phyloP scores from a whole-genome alignment of 1,139 yeast genomes.

The Pichia sp. region DNA sequence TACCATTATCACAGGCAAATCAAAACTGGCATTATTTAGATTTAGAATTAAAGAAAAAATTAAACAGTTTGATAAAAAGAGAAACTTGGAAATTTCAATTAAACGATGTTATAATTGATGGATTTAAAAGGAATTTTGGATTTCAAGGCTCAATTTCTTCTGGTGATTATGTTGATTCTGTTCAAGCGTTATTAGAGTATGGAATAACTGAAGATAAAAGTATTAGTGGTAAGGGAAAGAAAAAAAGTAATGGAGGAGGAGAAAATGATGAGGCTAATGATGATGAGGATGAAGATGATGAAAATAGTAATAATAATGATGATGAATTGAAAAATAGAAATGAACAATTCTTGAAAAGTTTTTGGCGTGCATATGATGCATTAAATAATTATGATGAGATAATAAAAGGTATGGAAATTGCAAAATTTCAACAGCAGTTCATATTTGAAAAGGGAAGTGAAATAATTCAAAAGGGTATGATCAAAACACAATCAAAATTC shows the following conservation, averaged over 20 bases:
- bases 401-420: conserved; percentile 66
- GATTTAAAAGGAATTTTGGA: conserved; percentile 81
- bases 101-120: conserved; percentile 78
- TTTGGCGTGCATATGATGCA: conserved; percentile 97
- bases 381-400: conserved; percentile 56
- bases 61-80: conserved; percentile 62
- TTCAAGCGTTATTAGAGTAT: conserved; percentile 76
- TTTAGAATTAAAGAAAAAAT: conserved; percentile 63
- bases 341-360: conserved; percentile 76
- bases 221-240: neutral
- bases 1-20: conserved; percentile 78
- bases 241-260: neutral
- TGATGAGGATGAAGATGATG: neutral
- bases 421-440: conserved; percentile 76
- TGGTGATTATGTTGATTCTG: conserved; percentile 85
- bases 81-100: conserved; percentile 73
- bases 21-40: conserved; percentile 94
- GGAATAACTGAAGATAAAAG: conserved; percentile 29
- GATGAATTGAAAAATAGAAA: conserved; percentile 33
- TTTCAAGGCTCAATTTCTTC: conserved; percentile 84
- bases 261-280: neutral
- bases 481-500: conserved; percentile 74
- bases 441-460: conserved; percentile 87
- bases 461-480: conserved; percentile 70
- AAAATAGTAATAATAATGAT: neutral